Evolutionary conservation across 768 basidiomycete species (phyloP).

Genomic region (Tylopilus felleus): DNA sequence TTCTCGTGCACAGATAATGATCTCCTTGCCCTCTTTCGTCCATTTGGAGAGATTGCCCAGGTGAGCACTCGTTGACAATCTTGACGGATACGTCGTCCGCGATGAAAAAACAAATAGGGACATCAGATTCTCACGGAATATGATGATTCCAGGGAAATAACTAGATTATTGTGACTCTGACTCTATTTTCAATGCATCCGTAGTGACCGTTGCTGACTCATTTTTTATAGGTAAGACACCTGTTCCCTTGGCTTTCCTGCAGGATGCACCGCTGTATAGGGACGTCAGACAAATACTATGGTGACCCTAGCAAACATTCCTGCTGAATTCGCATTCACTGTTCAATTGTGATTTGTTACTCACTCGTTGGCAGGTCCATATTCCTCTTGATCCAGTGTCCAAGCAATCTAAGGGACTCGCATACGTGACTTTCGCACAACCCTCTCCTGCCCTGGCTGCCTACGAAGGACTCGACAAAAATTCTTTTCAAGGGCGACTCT

Average conservation of each 20-base stretch:
- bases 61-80: conserved; percentile 40
- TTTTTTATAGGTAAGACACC: conserved; percentile 14
- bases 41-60: conserved; percentile 74
- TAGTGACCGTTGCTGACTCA: conserved; percentile 2
- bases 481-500: conserved; percentile 85
- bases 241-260: not conserved
- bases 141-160: conserved; percentile 40
- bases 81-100: conserved; percentile 7
- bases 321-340: conserved; percentile 33
- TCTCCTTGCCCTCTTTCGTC: conserved; percentile 56
- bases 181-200: not conserved
- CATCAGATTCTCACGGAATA: conserved; percentile 44
- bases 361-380: conserved; percentile 44
- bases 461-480: conserved; percentile 76
- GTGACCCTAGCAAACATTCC: conserved; percentile 42
- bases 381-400: conserved; percentile 48
- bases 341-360: not conserved
- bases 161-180: conserved; percentile 48
- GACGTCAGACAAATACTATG: conserved; percentile 53
- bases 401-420: conserved; percentile 58
- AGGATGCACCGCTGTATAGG: conserved; percentile 32
- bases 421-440: conserved; percentile 50
- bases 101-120: conserved; percentile 48
- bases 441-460: conserved; percentile 58
- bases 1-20: conserved; percentile 79